Conservation (phyloP, 805 yeast genomes). For the Wickerhamiella qilinensis region DNA sequence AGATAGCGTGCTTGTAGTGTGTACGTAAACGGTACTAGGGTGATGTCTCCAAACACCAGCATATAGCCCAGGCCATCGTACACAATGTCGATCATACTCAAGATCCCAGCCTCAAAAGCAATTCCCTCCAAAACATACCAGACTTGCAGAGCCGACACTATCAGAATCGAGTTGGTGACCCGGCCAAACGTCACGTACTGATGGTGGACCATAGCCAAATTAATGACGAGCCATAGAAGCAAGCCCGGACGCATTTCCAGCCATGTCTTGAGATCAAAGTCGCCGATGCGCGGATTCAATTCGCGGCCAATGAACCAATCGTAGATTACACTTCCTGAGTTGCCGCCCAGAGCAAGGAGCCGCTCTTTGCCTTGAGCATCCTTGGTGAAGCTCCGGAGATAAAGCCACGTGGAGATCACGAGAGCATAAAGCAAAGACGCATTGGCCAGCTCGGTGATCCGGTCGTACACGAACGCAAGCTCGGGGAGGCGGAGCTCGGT, state of each 20-base stretch:
- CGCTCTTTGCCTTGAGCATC: conserved; percentile 35
- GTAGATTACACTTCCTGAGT: conserved; percentile 54
- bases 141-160: conserved; percentile 55
- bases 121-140: conserved; percentile 86
- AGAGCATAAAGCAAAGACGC: conserved; percentile 51
- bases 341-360: conserved; percentile 75
- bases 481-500: conserved; percentile 56
- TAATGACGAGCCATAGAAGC: conserved; percentile 67
- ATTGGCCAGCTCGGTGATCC: conserved; percentile 47
- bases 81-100: conserved; percentile 90
- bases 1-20: conserved; percentile 73
- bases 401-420: conserved; percentile 46
- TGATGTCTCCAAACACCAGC: conserved; percentile 87
- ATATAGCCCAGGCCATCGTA: conserved; percentile 96
- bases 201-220: conserved; percentile 64
- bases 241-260: conserved; percentile 93
- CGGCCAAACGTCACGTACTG: conserved; percentile 48
- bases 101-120: conserved; percentile 71
- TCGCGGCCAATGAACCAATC: conserved; percentile 98
- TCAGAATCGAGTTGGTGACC: conserved; percentile 53
- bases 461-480: conserved; percentile 54
- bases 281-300: conserved; percentile 75
- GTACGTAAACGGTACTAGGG: conserved; percentile 86
- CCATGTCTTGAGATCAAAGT: conserved; percentile 76
- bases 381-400: conserved; percentile 42